These are phyloP conservation scores for Diaporthe capsici DNA, from an alignment of 2,329 filamentous ascomycete genomes.

Conservation along the genomic window DNA sequence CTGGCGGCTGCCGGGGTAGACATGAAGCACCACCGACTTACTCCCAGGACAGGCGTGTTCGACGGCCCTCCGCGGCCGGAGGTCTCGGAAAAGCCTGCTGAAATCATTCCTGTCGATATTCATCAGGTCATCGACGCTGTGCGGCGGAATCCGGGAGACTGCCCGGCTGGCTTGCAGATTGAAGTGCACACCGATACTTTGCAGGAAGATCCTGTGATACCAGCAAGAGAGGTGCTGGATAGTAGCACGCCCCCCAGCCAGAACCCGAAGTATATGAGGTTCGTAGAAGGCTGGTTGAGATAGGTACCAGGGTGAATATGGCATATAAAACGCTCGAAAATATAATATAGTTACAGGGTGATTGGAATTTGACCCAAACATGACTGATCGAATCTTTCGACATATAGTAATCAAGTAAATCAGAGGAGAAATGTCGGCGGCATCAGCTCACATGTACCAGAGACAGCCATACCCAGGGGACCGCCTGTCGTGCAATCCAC, in stretches of 20 bases:
- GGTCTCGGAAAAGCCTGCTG: neutral
- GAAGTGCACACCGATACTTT: conserved; percentile 9
- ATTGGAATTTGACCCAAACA: too few species aligned
- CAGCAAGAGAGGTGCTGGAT: conserved; percentile 11
- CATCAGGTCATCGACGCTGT: conserved; percentile 9
- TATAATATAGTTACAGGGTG: neutral
- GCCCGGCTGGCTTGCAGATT: conserved; percentile 17
- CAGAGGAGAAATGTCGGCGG: neutral
- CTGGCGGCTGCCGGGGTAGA: conserved; percentile 24
- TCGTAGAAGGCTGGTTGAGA: conserved; percentile 21
- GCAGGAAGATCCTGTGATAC: conserved; percentile 7
- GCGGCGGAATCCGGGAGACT: neutral
- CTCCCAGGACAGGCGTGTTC: conserved; percentile 1
- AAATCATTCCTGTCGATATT: neutral
- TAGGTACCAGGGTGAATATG: neutral
- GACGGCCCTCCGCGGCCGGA: conserved; percentile 6
- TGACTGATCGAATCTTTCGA: neutral
- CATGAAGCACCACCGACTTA: conserved; percentile 18
- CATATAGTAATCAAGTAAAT: neutral
- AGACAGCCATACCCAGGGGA: too few species aligned
- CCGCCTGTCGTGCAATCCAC: too few species aligned
- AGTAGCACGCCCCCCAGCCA: conserved; percentile 24
- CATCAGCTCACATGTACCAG: neutral
- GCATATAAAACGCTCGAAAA: neutral
- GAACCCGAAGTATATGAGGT: conserved; percentile 10